Base-by-base conservation (phyloP, 1,139 yeast genomes). In the Pichia kudriavzevii region DNA sequence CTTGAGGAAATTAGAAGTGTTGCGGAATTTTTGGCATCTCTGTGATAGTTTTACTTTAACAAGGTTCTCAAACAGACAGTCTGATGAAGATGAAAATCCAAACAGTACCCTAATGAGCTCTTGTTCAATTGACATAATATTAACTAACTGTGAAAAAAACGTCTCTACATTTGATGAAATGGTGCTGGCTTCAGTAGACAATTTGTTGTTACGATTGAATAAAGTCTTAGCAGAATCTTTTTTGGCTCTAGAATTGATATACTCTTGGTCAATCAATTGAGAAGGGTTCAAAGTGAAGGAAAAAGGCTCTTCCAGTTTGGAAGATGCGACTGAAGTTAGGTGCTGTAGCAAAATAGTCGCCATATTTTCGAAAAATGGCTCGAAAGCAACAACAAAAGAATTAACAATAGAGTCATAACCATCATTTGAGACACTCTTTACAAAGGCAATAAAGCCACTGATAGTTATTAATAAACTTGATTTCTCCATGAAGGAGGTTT, bases 41-140 rank as follows among this genome's bases (percentile, higher is more conserved):
- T 48, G 46, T 60, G 56, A 58, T 30, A 61, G 59, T 2, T 82
- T 70, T 22, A 49, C 48, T 10, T 58, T 55, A 16, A 79, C 57
- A 47, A 65, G 76, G 8, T 68, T 73, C 7, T 65, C 59, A 45
- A 74, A 80, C 22, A 64, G 65, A 4, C 61, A 44, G 13, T 59
- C 60, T 2, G 64, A 61, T 31, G 67, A 67, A 2, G 76, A 66
- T 14, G 77, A 72, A 35, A 78, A 60, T 44, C 83, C 93, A 60
- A 87, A 85, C 39, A 85, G 67, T 13, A 60, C 61, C 9, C 73
- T 73, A 13, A 80, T 53, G 41, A 84, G 77, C 47, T 72, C 76
- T 47, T 83, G 94, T 32, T 83, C 75, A 10, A 70, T 64, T 10
- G 75, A 57, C 14, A 69, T 45, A 4, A 58, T 40, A 16, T 34